Percentiles rank a stretch among this genome's conserved stretches.
These are phyloP conservation scores for Colletotrichum magnum DNA, from an alignment of 2,329 filamentous ascomycete species.

Conservation along the genomic window DNA sequence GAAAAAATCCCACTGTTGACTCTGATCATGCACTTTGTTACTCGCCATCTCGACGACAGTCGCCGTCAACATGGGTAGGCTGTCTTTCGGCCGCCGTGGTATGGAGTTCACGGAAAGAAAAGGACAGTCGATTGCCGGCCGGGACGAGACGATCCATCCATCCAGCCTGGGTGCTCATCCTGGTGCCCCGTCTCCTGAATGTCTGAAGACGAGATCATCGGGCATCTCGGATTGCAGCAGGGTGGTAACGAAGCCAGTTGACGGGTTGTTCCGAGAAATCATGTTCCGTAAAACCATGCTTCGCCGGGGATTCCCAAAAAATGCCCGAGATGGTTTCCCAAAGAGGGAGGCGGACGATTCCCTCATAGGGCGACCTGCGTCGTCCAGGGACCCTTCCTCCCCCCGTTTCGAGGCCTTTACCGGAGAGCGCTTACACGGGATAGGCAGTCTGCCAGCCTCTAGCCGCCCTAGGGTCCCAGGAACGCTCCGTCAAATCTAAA, in stretches of 20 bases:
- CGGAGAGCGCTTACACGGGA: conserved; percentile 1
- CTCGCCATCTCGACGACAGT: no score
- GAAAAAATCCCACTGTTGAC: no score
- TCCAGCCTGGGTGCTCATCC: no score
- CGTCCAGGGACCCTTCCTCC: background rate
- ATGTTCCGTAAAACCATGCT: background rate
- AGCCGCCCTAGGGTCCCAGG: background rate
- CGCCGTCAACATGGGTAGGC: no score
- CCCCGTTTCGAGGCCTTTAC: background rate
- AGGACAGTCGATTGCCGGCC: no score
- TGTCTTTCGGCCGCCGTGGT: no score
- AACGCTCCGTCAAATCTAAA: background rate
- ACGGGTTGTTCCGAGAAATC: background rate
- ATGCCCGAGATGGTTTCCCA: conserved; percentile 13
- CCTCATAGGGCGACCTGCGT: background rate
- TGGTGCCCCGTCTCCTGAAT: no score
- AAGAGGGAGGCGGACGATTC: background rate
- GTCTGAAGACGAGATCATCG: no score
- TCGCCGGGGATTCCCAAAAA: background rate
- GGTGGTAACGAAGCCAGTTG: background rate
- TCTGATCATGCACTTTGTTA: no score
- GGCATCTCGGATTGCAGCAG: background rate
- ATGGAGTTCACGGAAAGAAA: no score
- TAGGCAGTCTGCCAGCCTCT: background rate
- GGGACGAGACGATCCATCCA: no score